Evolutionary conservation across 495 filamentous ascomycete genomes (phyloP).

Genomic region (Lophiotrema nucula): DNA sequence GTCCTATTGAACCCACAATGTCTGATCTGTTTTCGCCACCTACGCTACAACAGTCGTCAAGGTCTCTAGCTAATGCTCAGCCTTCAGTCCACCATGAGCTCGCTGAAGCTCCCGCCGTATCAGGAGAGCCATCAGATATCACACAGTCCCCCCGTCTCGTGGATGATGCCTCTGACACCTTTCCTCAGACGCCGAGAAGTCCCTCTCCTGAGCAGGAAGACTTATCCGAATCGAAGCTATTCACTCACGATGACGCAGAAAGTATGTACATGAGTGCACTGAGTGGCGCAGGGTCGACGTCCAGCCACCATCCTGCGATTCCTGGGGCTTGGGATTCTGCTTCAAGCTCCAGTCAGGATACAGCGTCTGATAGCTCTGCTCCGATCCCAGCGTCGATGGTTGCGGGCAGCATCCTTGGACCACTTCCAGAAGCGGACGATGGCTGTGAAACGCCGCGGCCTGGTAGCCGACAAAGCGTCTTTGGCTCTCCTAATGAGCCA

Average conservation of each 20-base stretch:
- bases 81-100: neutral
- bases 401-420: conserved; percentile 17
- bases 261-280: conserved; percentile 93
- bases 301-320: conserved; percentile 17
- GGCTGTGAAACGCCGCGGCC: conserved; percentile 35
- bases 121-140: neutral
- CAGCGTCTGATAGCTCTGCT: conserved; percentile 13
- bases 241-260: conserved; percentile 86
- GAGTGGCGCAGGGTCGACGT: conserved; percentile 38
- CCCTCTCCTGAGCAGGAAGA: conserved; percentile 38
- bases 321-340: conserved; percentile 40
- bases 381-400: conserved; percentile 21
- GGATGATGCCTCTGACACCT: neutral
- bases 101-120: neutral
- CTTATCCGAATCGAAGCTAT: conserved; percentile 68
- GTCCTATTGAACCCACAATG: no score
- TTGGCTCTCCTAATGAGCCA: conserved; percentile 7
- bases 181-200: neutral
- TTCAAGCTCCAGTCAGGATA: conserved; percentile 22
- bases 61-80: neutral
- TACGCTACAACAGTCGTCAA: neutral
- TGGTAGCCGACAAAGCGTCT: conserved; percentile 25
- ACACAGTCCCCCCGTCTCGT: conserved; percentile 20
- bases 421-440: conserved; percentile 19
- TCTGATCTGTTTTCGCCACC: neutral